Base-by-base conservation (phyloP, 108 stramenopile genomes). In the Pseudonitzschia multiseries region DNA sequence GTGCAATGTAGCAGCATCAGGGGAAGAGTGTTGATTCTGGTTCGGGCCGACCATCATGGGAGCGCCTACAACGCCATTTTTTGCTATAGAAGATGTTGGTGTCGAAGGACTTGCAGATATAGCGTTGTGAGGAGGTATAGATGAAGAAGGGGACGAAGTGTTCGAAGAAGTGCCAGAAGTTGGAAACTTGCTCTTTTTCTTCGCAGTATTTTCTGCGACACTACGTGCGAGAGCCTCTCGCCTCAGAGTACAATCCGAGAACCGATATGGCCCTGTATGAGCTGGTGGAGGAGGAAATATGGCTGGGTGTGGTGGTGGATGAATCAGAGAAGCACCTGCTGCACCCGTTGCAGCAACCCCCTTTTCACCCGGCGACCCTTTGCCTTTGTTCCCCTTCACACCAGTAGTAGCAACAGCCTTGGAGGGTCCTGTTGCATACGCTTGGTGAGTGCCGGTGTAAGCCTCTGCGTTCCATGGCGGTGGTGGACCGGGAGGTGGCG, bases 211-310 rank as follows among this genome's bases (percentile, higher is more conserved):
- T 24, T 56, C 26, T 56, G 54, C 54, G 2, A 26, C 54, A 26
- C 54, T 26, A n/a, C 57, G 59, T 21, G 75, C 40, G 18, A 69
- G 75, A 24, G 77, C 77, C n/a, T 79, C 73, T 20, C 79, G 54
- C 65, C 79, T 52, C 17, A 79, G 64, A n/a, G 79, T 72, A 15
- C 72, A 32, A 74, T 79, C 79, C 5, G 79, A 79, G 42, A 40
- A 79, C 4, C 79, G 72, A 57, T 79, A 79, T 5, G 79, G 79
- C 8, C 79, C 79, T 32, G 70, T 21, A 4, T 51, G 28, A 8
- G 43, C 27, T 9, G 26, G 24, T 20, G 56, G 56, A 22, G 56
- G 54, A 59, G 70, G 70, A 57, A 57, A 59, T 48, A 48, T 48
- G 12, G 46, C 8, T 18, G 46, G 46, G 24, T 71, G 61, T n/a